Evolutionary conservation across 768 basidiomycete species (phyloP), one percentile per base, ranked within the genome.

Genomic region (Lepiota venenata): DNA sequence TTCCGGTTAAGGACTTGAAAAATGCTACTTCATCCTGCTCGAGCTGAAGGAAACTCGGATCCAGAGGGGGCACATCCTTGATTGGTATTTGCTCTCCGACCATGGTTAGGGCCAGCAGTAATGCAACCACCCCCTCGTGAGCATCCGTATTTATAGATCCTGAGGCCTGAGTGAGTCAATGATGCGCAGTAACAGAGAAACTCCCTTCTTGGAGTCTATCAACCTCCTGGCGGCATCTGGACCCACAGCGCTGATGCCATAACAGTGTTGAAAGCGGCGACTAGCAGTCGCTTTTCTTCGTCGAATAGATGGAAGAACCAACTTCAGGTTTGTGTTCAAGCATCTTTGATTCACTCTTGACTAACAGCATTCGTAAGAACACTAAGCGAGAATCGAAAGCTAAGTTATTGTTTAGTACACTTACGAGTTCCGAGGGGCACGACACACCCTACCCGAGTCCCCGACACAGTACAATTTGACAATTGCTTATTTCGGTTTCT

Each of bases 231-330:
- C 9, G 32, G 32, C 9, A 32, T 8, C 32, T 9, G 8, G 32
- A 8, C 8, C 32, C 10, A 4, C 10, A 32, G 32, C 32, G 10
- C 32, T 32, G 32, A n/a, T n/a, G n/a, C n/a, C 3, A n/a, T n/a
- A n/a, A n/a, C n/a, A n/a, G n/a, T n/a, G n/a, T n/a, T n/a, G n/a
- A n/a, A n/a, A n/a, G n/a, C n/a, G n/a, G n/a, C n/a, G n/a, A n/a
- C n/a, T n/a, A n/a, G n/a, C n/a, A n/a, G n/a, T n/a, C n/a, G n/a
- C n/a, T n/a, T n/a, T n/a, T n/a, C n/a, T n/a, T n/a, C n/a, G n/a
- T n/a, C n/a, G n/a, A n/a, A n/a, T n/a, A 93, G 66, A 87, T 93
- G 81, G 88, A 84, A 64, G 91, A 92, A 64, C 67, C n/a, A n/a
- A n/a, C n/a, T 92, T 25, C 87, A 88, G 78, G 88, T 87, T 42